phyloP scores from a whole-genome alignment of 1,284 basidiomycete species.

The Cryptococcus hybrid region DNA sequence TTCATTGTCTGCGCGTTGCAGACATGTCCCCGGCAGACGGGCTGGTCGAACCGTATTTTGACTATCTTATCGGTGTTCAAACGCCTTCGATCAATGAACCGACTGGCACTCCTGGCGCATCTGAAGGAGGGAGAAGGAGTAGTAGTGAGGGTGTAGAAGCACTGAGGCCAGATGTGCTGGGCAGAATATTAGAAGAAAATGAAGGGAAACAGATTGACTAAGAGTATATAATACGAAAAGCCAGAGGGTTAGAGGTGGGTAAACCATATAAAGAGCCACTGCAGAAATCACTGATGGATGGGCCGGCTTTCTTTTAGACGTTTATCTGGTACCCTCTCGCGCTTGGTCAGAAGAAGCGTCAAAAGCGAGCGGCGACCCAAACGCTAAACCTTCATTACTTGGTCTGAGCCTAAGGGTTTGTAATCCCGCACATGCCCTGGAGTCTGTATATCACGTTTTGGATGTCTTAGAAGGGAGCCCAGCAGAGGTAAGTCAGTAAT shows the following conservation, averaged over 20 bases:
- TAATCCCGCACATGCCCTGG: slow-evolving; percentile 77
- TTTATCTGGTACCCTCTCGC: slow-evolving; percentile 78
- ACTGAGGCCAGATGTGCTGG: slow-evolving; percentile 61
- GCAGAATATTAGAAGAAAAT: slow-evolving; percentile 77
- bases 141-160: slow-evolving; percentile 52
- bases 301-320: slow-evolving; percentile 58
- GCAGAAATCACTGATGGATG: background rate
- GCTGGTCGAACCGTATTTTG: slow-evolving; percentile 92
- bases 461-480: slow-evolving; percentile 96
- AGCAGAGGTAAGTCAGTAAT: slow-evolving; percentile 60
- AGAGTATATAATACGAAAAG: slow-evolving; percentile 90
- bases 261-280: background rate
- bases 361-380: slow-evolving; percentile 53
- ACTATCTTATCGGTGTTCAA: slow-evolving; percentile 87
- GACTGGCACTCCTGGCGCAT: background rate
- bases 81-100: slow-evolving; percentile 51
- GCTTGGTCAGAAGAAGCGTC: slow-evolving; percentile 59
- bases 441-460: slow-evolving; percentile 97
- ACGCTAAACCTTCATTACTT: slow-evolving; percentile 64
- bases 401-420: slow-evolving; percentile 91
- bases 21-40: slow-evolving; percentile 84
- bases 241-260: slow-evolving; percentile 73
- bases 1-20: slow-evolving; percentile 82
- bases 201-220: slow-evolving; percentile 74
- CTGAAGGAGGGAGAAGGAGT: slow-evolving; percentile 69